Conservation (phyloP, 441 rosid species). For the Melastoma candidum region DNA sequence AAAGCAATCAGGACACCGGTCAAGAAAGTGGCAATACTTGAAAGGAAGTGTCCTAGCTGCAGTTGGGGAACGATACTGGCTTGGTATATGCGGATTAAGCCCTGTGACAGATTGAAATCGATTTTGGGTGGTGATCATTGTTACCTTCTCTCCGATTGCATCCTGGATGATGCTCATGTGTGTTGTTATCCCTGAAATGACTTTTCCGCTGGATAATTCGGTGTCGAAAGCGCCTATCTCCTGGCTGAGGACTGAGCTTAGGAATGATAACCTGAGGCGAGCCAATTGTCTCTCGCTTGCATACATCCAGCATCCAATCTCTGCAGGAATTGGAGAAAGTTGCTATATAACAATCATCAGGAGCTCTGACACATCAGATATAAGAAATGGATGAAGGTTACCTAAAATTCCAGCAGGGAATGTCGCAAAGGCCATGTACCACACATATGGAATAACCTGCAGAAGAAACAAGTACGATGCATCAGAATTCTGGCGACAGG, state of each 20-base stretch:
- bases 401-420: slow-evolving; percentile 70
- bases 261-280: slow-evolving; percentile 29
- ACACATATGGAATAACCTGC: slow-evolving; percentile 56
- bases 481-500: not conserved
- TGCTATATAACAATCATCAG: not conserved
- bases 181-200: slow-evolving; percentile 38
- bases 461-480: not conserved
- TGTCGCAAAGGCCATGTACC: slow-evolving; percentile 67
- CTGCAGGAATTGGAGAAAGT: slow-evolving; percentile 18
- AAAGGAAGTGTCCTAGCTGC: slow-evolving; percentile 52
- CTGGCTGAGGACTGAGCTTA: slow-evolving; percentile 40
- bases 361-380: not conserved
- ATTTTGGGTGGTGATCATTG: too few species aligned
- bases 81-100: not conserved
- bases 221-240: slow-evolving; percentile 63
- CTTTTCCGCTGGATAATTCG: slow-evolving; percentile 39
- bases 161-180: slow-evolving; percentile 57
- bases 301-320: slow-evolving; percentile 65
- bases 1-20: slow-evolving; percentile 41
- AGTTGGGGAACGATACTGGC: slow-evolving; percentile 3
- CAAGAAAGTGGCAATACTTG: slow-evolving; percentile 45
- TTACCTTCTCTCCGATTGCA: slow-evolving; percentile 59
- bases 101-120: not conserved
- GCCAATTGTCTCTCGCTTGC: slow-evolving; percentile 48
- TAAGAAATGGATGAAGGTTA: slow-evolving; percentile 4